Percentiles rank a stretch among this genome's conserved stretches.
Conservation (phyloP, 306 rosid genomes). For the Ochetophila trinervis region DNA sequence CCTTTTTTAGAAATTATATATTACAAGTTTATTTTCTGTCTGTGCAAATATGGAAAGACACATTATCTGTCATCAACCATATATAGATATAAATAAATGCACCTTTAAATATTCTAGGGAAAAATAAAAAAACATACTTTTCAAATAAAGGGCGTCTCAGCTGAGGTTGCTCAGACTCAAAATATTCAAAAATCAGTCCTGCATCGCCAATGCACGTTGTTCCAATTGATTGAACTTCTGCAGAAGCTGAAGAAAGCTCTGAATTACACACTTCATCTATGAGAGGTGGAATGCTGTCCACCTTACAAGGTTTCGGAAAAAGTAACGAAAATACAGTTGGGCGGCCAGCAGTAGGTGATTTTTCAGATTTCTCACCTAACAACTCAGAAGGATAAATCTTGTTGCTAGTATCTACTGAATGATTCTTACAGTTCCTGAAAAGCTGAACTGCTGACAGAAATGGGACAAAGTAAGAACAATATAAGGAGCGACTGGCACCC, state of each 20-base stretch:
- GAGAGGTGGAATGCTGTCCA: constrained; percentile 23
- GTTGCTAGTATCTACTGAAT: constrained; percentile 12
- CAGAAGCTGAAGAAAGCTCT: constrained; percentile 30
- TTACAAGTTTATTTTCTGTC: too few species aligned
- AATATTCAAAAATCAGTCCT: constrained; percentile 80
- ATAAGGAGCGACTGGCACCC: constrained; percentile 40
- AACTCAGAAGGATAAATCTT: constrained; percentile 23
- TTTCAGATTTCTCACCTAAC: constrained; percentile 32
- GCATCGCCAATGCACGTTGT: constrained; percentile 34
- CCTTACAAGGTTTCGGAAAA: constrained; percentile 37
- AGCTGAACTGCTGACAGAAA: constrained; percentile 83
- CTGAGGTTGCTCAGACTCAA: constrained; percentile 77
- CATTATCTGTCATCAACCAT: too few species aligned
- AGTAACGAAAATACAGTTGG: constrained; percentile 44
- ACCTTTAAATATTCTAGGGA: neutral
- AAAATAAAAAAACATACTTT: constrained; percentile 45
- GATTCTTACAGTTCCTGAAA: constrained; percentile 38
- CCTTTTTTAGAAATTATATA: too few species aligned
- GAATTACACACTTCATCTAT: constrained; percentile 19
- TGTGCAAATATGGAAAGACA: neutral
- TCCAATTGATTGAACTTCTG: constrained; percentile 28
- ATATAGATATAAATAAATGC: too few species aligned
- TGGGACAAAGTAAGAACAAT: constrained; percentile 78
- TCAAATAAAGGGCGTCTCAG: constrained; percentile 66
- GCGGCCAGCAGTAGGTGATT: constrained; percentile 28